Percentiles rank a stretch among this genome's conserved stretches.
These are phyloP conservation scores for Physcomitrellopsis africana DNA, from an alignment of 225 moss, liverwort and hornwort species.

Conservation along the genomic window DNA sequence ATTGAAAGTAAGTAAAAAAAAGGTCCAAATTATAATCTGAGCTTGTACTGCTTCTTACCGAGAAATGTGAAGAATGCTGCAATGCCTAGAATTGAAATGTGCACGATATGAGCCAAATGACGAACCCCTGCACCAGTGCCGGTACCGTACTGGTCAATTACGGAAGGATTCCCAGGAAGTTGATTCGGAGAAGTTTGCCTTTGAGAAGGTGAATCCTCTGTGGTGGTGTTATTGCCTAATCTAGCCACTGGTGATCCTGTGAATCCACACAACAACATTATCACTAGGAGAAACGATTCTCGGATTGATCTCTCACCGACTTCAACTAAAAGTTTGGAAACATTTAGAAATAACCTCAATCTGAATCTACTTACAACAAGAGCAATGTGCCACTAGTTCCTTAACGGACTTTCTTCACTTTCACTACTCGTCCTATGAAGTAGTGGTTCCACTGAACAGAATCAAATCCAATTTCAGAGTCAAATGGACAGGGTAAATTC, in stretches of 20 bases:
- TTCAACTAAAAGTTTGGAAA: no score
- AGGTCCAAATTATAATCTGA: not conserved
- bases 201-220: conserved; percentile 28
- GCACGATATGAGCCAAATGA: not conserved
- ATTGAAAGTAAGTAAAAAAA: no score
- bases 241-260: conserved; percentile 8
- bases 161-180: not conserved
- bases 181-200: conserved; percentile 18
- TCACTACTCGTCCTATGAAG: no score
- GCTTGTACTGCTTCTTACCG: conserved; percentile 19
- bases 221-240: conserved; percentile 11
- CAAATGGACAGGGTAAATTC: not conserved
- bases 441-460: no score
- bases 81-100: conserved; percentile 30
- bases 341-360: no score
- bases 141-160: conserved; percentile 40
- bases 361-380: no score
- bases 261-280: conserved; percentile 15
- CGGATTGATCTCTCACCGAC: no score
- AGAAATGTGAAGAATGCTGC: conserved; percentile 17
- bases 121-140: conserved; percentile 28
- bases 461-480: no score
- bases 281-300: not conserved
- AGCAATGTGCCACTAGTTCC: no score
- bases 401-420: no score